Conservation (phyloP, 2,329 filamentous ascomycete genomes). For the Septoria linicola region DNA sequence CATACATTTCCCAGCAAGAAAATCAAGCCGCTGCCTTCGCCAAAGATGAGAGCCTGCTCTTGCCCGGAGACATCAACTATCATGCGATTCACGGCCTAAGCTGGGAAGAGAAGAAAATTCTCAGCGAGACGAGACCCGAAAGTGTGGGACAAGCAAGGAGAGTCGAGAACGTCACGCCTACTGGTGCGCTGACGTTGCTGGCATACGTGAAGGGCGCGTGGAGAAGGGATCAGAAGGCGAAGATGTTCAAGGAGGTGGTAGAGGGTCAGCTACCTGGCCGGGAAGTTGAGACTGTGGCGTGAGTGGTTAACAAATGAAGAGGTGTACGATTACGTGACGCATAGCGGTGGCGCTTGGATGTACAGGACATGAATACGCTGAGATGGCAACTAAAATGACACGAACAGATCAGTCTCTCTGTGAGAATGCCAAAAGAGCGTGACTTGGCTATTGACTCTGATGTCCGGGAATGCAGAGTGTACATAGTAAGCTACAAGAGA, state of each 20-base stretch:
- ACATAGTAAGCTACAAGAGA: too few relatives aligned
- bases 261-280: constrained; percentile 27
- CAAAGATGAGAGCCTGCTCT: constrained; percentile 70
- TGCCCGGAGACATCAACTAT: constrained; percentile 78
- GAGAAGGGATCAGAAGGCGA: constrained; percentile 36
- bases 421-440: too few relatives aligned
- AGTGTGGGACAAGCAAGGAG: constrained; percentile 84
- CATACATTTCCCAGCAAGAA: constrained; percentile 75
- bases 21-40: constrained; percentile 65
- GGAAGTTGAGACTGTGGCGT: constrained; percentile 31
- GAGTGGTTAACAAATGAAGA: constrained; percentile 1
- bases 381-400: too few relatives aligned
- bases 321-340: neutral
- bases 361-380: neutral
- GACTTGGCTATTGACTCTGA: too few relatives aligned
- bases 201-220: constrained; percentile 56
- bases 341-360: neutral
- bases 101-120: constrained; percentile 70
- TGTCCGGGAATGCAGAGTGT: too few relatives aligned
- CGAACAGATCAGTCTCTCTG: too few relatives aligned
- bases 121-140: constrained; percentile 72
- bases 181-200: constrained; percentile 57
- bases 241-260: constrained; percentile 33
- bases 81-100: constrained; percentile 70
- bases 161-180: constrained; percentile 71